A percentile compares a stretch with the other conserved stretches of the same genome.
Evolutionary conservation across 768 basidiomycete species (phyloP).

Genomic region (Leccinum subtestaceum): DNA sequence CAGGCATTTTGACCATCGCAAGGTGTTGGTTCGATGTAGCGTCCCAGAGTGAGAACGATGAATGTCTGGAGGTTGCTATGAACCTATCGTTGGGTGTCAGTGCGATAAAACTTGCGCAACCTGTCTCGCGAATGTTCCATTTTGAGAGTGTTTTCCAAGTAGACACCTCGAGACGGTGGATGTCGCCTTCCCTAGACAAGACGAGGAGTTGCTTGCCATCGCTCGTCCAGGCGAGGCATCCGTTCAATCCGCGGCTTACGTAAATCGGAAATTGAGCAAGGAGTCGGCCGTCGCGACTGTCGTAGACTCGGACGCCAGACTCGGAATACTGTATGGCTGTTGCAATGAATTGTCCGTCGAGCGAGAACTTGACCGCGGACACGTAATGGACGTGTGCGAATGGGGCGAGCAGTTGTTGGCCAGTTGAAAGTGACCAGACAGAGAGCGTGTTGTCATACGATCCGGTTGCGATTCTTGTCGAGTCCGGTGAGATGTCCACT

Average conservation of each 20-base stretch:
- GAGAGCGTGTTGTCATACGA: background rate
- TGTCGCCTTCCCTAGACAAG: background rate
- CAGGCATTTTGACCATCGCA: background rate
- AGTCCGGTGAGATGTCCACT: background rate
- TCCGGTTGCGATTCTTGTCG: background rate
- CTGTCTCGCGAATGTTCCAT: too few species aligned
- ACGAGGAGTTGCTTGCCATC: background rate
- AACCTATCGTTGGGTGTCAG: background rate
- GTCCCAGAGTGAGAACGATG: background rate
- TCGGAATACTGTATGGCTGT: background rate
- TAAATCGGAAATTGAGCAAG: too few species aligned
- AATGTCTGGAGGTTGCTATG: background rate
- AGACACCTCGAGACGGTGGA: background rate
- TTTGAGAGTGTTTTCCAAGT: too few species aligned
- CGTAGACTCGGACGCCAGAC: background rate
- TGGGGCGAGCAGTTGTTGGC: background rate
- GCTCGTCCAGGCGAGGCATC: background rate
- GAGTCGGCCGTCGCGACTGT: background rate
- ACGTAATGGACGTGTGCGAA: background rate
- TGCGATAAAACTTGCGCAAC: background rate
- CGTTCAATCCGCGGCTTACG: too few species aligned
- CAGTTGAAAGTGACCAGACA: background rate
- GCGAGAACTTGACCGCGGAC: background rate
- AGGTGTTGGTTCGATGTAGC: background rate
- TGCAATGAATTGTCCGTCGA: background rate